Evolutionary conservation across 179 eudicot genomes (phyloP), one percentile per base, ranked within the genome.

Genomic region (Gypsophila paniculata): DNA sequence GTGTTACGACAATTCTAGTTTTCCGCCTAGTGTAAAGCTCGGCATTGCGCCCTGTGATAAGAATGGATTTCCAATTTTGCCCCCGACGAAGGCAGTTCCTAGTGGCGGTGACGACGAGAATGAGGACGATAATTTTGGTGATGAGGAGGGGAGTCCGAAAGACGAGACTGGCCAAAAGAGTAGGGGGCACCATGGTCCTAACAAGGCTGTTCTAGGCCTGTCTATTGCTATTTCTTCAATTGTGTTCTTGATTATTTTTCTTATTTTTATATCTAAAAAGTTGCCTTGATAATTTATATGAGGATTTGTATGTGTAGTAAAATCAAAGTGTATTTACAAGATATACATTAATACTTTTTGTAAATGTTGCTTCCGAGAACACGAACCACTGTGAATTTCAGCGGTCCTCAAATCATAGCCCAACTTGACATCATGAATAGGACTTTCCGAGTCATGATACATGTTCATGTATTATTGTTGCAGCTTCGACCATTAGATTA

Each of bases 201-300:
- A 84, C 75, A 91, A 90, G 87, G 87, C 90, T 79, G 95, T 94
- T 81, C 90, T 94, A 80, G 99, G 95, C 32, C 84, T 90, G 36
- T 90, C 96, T 6, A 88, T 94, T 75, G 96, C 88, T 74, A 84
- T 94, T 68, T 85, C 96, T 17, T 87, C 95, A 6, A 85, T 88
- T 59, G 87, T 91, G 21, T 88, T 94, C 71, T 83, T 94, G 44
- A 87, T 94, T 55, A 81, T 94, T 62, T 94, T 90, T 82, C 78
- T 89, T 59, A 83, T 94, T 21, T 70, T 90, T 19, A 73, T 88
- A 34, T 86, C 96, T 6, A 94, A 80, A 74, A 86, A 86, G 65
- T 91, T 95, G 81, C 84, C 85, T 76, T 86, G 79, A 90, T 49
- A 53, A 57, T 9, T 57, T 14, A 66, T 14, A 66, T 46, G 11